Evolutionary conservation across 2,329 filamentous ascomycete genomes (phyloP), one percentile per base, ranked within the genome.

Genomic region (Didymella segeticola): DNA sequence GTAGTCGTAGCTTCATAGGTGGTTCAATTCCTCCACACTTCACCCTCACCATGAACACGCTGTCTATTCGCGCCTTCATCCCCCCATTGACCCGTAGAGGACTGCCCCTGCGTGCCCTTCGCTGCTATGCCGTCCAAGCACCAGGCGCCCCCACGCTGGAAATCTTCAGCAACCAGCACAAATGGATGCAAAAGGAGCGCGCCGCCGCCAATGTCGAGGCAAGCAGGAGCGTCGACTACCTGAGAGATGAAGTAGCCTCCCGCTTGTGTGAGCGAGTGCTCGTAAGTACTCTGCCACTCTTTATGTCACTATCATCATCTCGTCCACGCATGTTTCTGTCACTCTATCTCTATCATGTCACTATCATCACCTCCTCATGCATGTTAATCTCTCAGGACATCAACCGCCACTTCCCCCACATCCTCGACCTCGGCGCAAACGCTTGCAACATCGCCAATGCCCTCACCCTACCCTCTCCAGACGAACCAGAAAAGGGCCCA

Each of bases 341-440:
- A n/a, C n/a, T n/a, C n/a, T n/a, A n/a, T n/a, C n/a, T n/a, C n/a
- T n/a, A n/a, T n/a, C n/a, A n/a, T n/a, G n/a, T n/a, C n/a, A n/a
- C n/a, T n/a, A n/a, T n/a, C n/a, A n/a, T n/a, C n/a, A n/a, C n/a
- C n/a, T n/a, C n/a, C n/a, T n/a, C n/a, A n/a, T n/a, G n/a, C n/a
- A 15, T 15, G 43, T 57, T 68, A 41, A 69, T 27, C 12, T 2
- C n/a, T 0, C 19, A 93, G 90, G 93, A 98, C 72, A 96, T 99
- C 79, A 96, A 96, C 67, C 89, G 95, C 26, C 82, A 86, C 51
- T 97, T 96, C 67, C 85, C 89, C 37, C 83, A 86, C 61, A 91
- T 92, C 20, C 89, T 99, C 56, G 95, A 99, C 75, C 86, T 97
- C 26, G 95, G 95, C 58, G 93, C 95, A 58, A 96, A 98, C 74